Conservation (phyloP, 1,284 basidiomycete species). For the Pseudozyma tsukubaensis region DNA sequence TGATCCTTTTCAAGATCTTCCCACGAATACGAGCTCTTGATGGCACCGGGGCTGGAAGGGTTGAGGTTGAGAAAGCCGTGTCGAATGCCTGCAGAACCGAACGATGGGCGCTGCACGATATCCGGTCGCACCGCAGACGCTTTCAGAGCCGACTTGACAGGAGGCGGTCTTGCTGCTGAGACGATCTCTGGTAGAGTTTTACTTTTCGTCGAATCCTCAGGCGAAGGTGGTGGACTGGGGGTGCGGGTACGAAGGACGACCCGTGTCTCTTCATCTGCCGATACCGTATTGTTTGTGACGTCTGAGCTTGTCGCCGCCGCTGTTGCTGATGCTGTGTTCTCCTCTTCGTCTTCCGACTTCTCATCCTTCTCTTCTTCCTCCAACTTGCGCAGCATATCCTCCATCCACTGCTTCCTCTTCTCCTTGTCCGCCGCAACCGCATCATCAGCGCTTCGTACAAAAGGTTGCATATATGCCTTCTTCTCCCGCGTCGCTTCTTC, state of each 20-base stretch:
- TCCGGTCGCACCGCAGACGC: conserved; percentile 18
- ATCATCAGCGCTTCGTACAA: conserved; percentile 18
- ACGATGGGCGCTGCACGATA: conserved; percentile 37
- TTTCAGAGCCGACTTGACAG: conserved; percentile 48
- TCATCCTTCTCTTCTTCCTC: conserved; percentile 55
- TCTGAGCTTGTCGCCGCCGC: not conserved
- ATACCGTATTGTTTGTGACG: not conserved
- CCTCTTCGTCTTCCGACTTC: conserved; percentile 18
- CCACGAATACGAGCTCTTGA: conserved; percentile 48
- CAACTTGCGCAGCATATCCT: conserved; percentile 52
- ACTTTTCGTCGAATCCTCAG: conserved; percentile 12
- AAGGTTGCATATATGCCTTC: conserved; percentile 50
- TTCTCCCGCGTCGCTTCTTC: conserved; percentile 24
- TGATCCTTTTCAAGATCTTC: conserved; percentile 47
- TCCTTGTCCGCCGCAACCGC: conserved; percentile 17
- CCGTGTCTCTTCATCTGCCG: conserved; percentile 34
- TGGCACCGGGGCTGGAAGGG: conserved; percentile 52
- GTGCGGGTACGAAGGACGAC: conserved; percentile 43
- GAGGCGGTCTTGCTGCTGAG: conserved; percentile 44
- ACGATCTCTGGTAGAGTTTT: conserved; percentile 39
- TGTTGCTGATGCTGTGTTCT: not conserved
- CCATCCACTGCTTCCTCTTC: conserved; percentile 55
- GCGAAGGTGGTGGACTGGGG: conserved; percentile 41
- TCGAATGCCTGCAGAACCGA: conserved; percentile 43
- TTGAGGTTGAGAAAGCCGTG: conserved; percentile 58